Evolutionary conservation across 352 stramenopile species (phyloP).

Genomic region (Peronosclerospora sorghi): DNA sequence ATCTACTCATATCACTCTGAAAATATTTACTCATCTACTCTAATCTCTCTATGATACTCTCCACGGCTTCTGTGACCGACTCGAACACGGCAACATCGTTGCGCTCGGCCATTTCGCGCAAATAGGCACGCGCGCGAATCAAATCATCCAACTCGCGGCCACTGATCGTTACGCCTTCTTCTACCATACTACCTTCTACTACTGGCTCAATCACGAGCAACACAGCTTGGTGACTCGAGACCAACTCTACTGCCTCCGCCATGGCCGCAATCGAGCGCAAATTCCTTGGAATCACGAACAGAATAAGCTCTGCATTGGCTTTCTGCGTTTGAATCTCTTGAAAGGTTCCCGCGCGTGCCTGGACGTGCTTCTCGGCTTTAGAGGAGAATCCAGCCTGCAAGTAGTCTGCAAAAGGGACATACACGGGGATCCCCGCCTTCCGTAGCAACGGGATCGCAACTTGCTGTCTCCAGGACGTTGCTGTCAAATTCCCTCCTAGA

Average conservation of each 20-base stretch:
- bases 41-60: constrained; percentile 51
- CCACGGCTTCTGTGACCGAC: constrained; percentile 47
- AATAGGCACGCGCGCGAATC: constrained; percentile 56
- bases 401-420: constrained; percentile 67
- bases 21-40: no score
- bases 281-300: constrained; percentile 73
- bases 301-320: constrained; percentile 59
- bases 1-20: no score
- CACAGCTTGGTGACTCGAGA: constrained; percentile 55
- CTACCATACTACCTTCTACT: constrained; percentile 43
- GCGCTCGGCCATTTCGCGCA: constrained; percentile 78
- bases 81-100: constrained; percentile 68
- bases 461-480: constrained; percentile 64
- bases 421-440: constrained; percentile 63
- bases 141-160: constrained; percentile 79
- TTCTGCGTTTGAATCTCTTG: constrained; percentile 52
- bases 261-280: constrained; percentile 72
- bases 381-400: constrained; percentile 44
- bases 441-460: constrained; percentile 61
- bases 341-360: constrained; percentile 27
- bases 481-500: constrained; percentile 60
- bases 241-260: constrained; percentile 70
- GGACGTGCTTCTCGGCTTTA: constrained; percentile 18
- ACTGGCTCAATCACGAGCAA: constrained; percentile 72
- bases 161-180: constrained; percentile 33